Base-by-base conservation (phyloP, 805 yeast species). In the Clavispora asparagi region DNA sequence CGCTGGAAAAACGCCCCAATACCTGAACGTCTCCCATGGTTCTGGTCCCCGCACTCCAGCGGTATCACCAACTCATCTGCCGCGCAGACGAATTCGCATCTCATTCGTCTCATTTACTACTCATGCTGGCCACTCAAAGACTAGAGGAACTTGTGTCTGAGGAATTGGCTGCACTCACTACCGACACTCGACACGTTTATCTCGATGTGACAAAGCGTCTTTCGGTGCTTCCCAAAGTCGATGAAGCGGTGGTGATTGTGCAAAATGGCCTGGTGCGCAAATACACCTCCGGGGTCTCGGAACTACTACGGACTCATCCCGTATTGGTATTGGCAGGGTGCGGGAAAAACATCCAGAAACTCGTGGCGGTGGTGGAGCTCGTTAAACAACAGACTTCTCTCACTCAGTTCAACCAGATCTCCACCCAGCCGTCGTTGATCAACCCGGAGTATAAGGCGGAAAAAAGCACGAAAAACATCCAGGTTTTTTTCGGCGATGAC, bases 331-430 rank as follows among this genome's bases (percentile, higher is more conserved):
- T 61, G 11, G 56, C 45, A 1, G 60, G 55, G n/a, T 57, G 46
- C 30, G 57, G 64, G 17, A 36, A 37, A 4, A 47, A 51, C 10
- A 47, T 59, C 4, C 45, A 52, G 13, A 59, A 58, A 43, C 50
- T 58, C 14, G 50, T 61, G 3, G 47, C 60, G 1, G 50, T 56
- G 6, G 58, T 53, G 7, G 65, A 61, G 39, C 53, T 52, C 16
- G 50, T 53, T 19, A 61, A 61, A 45, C 51, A 47, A 31, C 45
- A 50, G 19, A 5, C 41, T 10, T 14, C 27, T 9, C 26, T 54
- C 8, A 40, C 41, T 7, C 64, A 60, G 45, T 49, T 43, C 42
- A 61, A 56, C 43, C 51, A 52, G 37, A 48, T 56, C 11, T 35
- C 45, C n/a, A 40, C 42, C 23, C 55, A 50, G 39, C 41, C 47